Conservation (phyloP, 2,329 filamentous ascomycete genomes). For the Xylogone sp. region DNA sequence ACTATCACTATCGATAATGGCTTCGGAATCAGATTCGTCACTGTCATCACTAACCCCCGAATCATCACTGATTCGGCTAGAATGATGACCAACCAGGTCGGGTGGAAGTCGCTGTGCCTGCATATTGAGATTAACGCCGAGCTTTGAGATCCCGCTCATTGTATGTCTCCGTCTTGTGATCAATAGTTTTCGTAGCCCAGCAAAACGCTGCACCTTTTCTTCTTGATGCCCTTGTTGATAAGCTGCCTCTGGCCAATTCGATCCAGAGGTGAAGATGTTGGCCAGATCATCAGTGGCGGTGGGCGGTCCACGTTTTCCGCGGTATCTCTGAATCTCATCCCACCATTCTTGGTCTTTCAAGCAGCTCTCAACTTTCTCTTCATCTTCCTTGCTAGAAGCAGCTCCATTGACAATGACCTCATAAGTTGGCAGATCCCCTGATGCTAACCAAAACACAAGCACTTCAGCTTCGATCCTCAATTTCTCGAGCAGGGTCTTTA, state of each 20-base stretch:
- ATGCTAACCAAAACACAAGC: constrained; percentile 77
- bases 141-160: constrained; percentile 33
- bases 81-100: constrained; percentile 23
- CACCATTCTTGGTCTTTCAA: constrained; percentile 78
- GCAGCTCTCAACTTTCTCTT: constrained; percentile 59
- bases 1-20: constrained; percentile 19
- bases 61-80: constrained; percentile 41
- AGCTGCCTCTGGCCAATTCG: constrained; percentile 48
- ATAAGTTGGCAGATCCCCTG: constrained; percentile 68
- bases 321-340: constrained; percentile 63
- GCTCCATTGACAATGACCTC: constrained; percentile 75
- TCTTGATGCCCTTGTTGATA: constrained; percentile 46
- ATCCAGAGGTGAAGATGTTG: constrained; percentile 35
- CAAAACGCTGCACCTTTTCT: constrained; percentile 40
- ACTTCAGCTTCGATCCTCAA: constrained; percentile 77
- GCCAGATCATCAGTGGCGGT: constrained; percentile 39
- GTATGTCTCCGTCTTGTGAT: constrained; percentile 42
- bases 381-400: constrained; percentile 48
- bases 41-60: constrained; percentile 31
- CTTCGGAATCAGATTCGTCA: constrained; percentile 37
- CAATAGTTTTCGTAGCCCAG: constrained; percentile 59
- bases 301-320: constrained; percentile 31
- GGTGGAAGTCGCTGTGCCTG: constrained; percentile 66
- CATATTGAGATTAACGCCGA: constrained; percentile 69
- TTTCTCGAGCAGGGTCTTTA: constrained; percentile 73